Base-by-base conservation (phyloP, 257 asterid species). In the Lycium ferocissimum region DNA sequence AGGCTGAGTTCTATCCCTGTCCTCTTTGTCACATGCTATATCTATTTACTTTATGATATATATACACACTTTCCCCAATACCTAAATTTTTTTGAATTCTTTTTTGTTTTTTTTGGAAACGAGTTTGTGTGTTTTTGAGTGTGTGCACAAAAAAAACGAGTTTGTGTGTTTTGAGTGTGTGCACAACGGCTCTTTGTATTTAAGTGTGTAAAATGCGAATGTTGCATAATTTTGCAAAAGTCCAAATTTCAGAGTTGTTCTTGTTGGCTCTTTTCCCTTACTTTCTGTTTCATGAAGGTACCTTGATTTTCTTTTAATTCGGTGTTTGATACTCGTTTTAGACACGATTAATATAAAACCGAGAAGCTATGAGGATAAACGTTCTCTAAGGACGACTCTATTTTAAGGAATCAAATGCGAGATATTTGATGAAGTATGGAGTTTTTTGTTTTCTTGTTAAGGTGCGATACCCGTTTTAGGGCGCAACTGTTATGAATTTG, bases 1-100 rank as follows among this genome's bases (percentile, higher is more conserved):
- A 83, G 61, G 86, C 92, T 86, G 85, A 57, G 90, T 81, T 89
- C 86, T 59, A 67, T 84, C 88, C 35, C 80, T 84, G 43, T 26
- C 62, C 56, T 61, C 71, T 62, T 80, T 56, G 51, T 76, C 62
- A 79, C 13, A 66, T 71, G 59, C 79, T 35, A n/a, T 70, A 51
- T 67, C 76, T 81, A 45, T 73, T 58, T 43, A 14, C 80, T 73
- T 20, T 33, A 33, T 45, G 49, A 70, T 67, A 40, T 35, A n/a
- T 35, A 56, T 3, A 76, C 9, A 7, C 43, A 51, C 43, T 7
- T 4, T 51, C 82, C 15, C 38, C 62, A 56, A 80, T 11, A 59
- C 37, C 11, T 10, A 2, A 58, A n/a, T 80, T 57, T 47, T 56
- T 4, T 10, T 56, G 7, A 38, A 9, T 9, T 3, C 17, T 14